Base-by-base conservation (phyloP, 2,329 filamentous ascomycete species). In the Furcasterigmium sp. region DNA sequence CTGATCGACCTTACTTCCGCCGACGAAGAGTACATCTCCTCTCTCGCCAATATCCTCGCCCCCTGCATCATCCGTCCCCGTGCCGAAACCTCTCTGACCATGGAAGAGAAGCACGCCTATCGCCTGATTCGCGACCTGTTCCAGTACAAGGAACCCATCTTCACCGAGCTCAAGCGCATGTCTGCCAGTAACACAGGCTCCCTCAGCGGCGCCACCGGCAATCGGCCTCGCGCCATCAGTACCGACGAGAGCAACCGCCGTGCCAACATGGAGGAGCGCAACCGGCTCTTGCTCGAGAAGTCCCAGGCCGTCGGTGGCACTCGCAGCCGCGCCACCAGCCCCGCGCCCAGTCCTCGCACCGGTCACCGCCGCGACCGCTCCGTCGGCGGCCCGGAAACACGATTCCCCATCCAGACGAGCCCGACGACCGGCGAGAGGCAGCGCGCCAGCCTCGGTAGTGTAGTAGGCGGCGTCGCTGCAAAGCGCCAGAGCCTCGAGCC, bases 1-100 rank as follows among this genome's bases (percentile, higher is more conserved):
- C 74, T 98, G 47, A 94, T 98, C 59, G 93, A 98, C 63, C 76
- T 98, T 50, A 98, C 93, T 3, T 97, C 91, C 13, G 93, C 93
- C 25, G 91, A 95, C 53, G 93, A 98, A 60, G 70, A 81, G 35
- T 98, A 95, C 59, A 69, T 95, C 45, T 62, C 83, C 11, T 72
- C 82, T 29, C 78, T 98, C 30, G 87, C 90, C 3, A 81, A 82
- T 20, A 70, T 74, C 6, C 73, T 98, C 36, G 86, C 90, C 1
- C 86, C 90, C 5, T 96, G 90, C 61, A 82, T 98, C 51, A 76
- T 98, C 37, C 84, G 93, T 20, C 93, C 93, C 8, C 86, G 88
- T 51, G 78, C 80, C 13, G 90, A 97, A 62, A 95, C 84, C 20
- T 91, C 87, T 17, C 75, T 98, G 45, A 96, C 91, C 3, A 85